Percentiles rank a stretch among this genome's conserved stretches.
Conservation (phyloP, 108 stramenopile species). For the Schizochytrium sp. region DNA sequence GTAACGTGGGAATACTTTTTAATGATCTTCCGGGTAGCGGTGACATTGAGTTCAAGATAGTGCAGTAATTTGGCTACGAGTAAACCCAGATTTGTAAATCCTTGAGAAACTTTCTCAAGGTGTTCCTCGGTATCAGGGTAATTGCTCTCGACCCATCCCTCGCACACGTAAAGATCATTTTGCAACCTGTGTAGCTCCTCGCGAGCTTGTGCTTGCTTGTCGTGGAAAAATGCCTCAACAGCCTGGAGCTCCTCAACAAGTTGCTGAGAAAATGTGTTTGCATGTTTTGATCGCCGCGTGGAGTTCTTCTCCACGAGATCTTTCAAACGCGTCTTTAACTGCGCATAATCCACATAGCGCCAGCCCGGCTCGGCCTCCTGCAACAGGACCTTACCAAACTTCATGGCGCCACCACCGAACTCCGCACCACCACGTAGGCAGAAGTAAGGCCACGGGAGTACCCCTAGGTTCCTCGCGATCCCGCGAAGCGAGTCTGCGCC, state of each 20-base stretch:
- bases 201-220: background rate
- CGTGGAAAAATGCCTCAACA: conserved; percentile 8
- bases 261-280: conserved; percentile 1
- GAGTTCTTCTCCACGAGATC: conserved; percentile 27
- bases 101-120: background rate
- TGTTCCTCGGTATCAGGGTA: conserved; percentile 46
- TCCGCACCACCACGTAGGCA: no score
- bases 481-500: no score
- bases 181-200: background rate
- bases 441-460: no score
- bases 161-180: conserved; percentile 42
- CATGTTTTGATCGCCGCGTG: background rate
- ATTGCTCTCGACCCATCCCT: conserved; percentile 51
- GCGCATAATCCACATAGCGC: conserved; percentile 45
- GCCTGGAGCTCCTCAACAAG: conserved; percentile 30
- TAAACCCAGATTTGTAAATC: conserved; percentile 29
- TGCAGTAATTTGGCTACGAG: conserved; percentile 36
- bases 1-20: conserved; percentile 51
- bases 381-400: background rate
- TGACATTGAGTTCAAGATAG: conserved; percentile 37
- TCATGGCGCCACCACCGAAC: background rate
- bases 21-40: conserved; percentile 18
- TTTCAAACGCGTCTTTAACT: conserved; percentile 10
- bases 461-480: no score
- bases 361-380: conserved; percentile 23